These are phyloP conservation scores for Klebsormidium nitens DNA, from an alignment of 139 green algal species.

Conservation along the genomic window DNA sequence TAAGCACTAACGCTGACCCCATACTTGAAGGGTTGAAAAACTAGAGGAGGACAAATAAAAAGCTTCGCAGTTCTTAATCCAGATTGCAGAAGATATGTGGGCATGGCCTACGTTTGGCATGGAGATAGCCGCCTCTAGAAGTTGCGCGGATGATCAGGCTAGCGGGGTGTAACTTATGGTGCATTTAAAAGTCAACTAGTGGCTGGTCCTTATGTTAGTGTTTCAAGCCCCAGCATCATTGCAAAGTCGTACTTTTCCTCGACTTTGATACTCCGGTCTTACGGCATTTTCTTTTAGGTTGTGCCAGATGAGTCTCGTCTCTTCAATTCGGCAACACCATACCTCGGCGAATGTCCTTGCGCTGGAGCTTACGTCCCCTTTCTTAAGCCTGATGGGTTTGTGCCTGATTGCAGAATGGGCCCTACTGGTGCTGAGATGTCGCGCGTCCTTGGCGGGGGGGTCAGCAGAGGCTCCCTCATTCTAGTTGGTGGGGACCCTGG, in stretches of 20 bases:
- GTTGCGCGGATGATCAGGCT: no score
- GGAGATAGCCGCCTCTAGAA: no score
- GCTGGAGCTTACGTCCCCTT: not conserved
- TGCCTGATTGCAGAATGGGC: conserved; percentile 48
- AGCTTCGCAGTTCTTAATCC: no score
- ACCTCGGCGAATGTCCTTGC: not conserved
- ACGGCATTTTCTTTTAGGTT: not conserved
- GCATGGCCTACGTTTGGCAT: no score
- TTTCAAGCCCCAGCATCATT: not conserved
- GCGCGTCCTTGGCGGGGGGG: conserved; percentile 81
- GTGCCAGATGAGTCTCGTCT: not conserved
- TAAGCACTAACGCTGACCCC: no score
- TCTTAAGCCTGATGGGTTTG: conserved; percentile 48
- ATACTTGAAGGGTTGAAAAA: no score
- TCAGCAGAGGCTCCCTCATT: conserved; percentile 59
- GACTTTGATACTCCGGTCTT: not conserved
- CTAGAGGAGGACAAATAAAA: no score
- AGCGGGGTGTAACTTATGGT: not conserved
- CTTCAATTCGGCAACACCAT: not conserved
- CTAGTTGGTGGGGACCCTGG: conserved; percentile 91
- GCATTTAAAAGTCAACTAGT: not conserved
- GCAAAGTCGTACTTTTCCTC: not conserved
- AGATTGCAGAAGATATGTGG: no score
- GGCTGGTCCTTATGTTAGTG: not conserved
- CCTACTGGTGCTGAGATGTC: conserved; percentile 58